Percentiles rank a stretch among this genome's conserved stretches.
Evolutionary conservation across 1,284 basidiomycete genomes (phyloP).

Genomic region (Wallemia mellicola): DNA sequence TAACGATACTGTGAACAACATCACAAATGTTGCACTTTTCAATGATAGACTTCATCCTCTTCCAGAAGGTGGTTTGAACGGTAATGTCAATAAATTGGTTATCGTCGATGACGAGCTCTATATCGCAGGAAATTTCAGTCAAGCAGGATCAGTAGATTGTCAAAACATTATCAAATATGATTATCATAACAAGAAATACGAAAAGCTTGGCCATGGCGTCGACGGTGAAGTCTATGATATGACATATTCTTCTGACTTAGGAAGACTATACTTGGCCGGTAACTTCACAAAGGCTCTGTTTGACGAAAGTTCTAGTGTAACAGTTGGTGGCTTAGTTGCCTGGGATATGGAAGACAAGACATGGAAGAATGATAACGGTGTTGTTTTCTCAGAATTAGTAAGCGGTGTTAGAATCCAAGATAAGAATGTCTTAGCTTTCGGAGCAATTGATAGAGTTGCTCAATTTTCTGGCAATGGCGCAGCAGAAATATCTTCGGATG

Average conservation of each 20-base stretch:
- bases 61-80: conserved; percentile 36
- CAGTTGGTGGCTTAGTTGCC: conserved; percentile 35
- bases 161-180: conserved; percentile 46
- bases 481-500: not conserved
- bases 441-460: not conserved
- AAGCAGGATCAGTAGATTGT: conserved; percentile 27
- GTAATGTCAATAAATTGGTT: conserved; percentile 34
- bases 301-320: conserved; percentile 18
- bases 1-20: conserved; percentile 21
- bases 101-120: conserved; percentile 33
- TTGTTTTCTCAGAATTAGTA: conserved; percentile 6
- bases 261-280: conserved; percentile 34
- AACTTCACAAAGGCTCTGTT: conserved; percentile 33
- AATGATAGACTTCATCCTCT: conserved; percentile 21
- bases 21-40: conserved; percentile 1
- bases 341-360: not conserved
- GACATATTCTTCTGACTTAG: conserved; percentile 18
- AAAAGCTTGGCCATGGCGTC: conserved; percentile 37
- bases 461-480: not conserved
- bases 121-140: conserved; percentile 51
- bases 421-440: not conserved
- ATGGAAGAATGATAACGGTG: conserved; percentile 4
- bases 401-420: not conserved
- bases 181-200: conserved; percentile 34
- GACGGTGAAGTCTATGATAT: conserved; percentile 41